phyloP scores from a whole-genome alignment of 2,329 filamentous ascomycete genomes.

The Ascochyta viciae-villosae region DNA sequence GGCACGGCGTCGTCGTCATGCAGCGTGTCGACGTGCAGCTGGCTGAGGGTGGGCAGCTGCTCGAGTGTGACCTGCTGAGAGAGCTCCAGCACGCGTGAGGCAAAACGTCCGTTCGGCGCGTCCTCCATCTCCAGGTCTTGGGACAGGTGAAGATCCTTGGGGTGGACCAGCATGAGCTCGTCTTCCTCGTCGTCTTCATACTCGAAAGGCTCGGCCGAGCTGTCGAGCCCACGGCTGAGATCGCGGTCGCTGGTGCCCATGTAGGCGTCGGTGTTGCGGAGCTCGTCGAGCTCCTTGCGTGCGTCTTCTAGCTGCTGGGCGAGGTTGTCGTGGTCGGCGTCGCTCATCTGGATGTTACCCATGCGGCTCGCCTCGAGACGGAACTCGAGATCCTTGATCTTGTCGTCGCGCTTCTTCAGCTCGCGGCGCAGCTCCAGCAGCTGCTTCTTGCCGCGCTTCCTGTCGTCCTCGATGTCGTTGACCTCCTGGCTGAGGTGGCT shows the following conservation, averaged over 20 bases:
- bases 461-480: constrained; percentile 48
- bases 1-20: constrained; percentile 29
- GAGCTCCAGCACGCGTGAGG: constrained; percentile 36
- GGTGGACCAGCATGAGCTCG: constrained; percentile 41
- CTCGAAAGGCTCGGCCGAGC: constrained; percentile 27
- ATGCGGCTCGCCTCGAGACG: constrained; percentile 46
- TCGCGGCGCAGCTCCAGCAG: constrained; percentile 47
- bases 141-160: constrained; percentile 41
- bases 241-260: constrained; percentile 33
- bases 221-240: constrained; percentile 27
- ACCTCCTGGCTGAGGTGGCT: constrained; percentile 52
- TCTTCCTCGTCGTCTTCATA: constrained; percentile 41
- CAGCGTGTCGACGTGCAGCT: constrained; percentile 37
- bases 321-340: constrained; percentile 44
- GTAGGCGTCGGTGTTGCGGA: constrained; percentile 42
- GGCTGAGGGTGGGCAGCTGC: constrained; percentile 31
- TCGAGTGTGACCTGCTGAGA: constrained; percentile 42
- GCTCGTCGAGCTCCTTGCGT: constrained; percentile 45
- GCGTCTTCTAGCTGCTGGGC: constrained; percentile 45
- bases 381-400: constrained; percentile 47
- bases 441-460: constrained; percentile 48
- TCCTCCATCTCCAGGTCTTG: constrained; percentile 39
- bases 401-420: constrained; percentile 47
- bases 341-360: constrained; percentile 48
- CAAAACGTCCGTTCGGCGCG: constrained; percentile 37